Evolutionary conservation across 306 rosid species (phyloP).

Genomic region (Spatholobus suberectus): DNA sequence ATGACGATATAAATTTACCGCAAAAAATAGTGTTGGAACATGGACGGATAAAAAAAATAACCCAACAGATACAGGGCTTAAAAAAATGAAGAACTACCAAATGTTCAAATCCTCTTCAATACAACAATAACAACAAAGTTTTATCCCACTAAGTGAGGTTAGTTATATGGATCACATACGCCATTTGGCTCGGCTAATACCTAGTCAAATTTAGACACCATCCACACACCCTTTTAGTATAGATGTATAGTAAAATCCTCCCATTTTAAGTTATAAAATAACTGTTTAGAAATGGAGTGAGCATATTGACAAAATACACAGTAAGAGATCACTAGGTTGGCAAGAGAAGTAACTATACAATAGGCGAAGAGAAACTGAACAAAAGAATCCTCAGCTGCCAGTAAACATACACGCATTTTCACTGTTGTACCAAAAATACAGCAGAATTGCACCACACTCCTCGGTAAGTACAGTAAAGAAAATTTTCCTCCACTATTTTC

Average conservation of each 20-base stretch:
- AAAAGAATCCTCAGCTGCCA: slow-evolving; percentile 28
- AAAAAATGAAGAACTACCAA: neutral
- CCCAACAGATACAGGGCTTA: neutral
- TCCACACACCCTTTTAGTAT: neutral
- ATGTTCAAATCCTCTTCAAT: neutral
- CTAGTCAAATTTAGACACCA: neutral
- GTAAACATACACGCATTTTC: slow-evolving; percentile 34
- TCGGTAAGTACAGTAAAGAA: slow-evolving; percentile 29
- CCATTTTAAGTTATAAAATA: neutral
- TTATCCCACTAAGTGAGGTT: too few relatives aligned
- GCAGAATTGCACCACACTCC: slow-evolving; percentile 36
- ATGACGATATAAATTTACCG: neutral
- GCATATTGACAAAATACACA: slow-evolving; percentile 27
- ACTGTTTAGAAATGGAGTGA: slow-evolving; percentile 17
- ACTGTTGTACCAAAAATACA: slow-evolving; percentile 23
- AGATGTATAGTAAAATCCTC: neutral
- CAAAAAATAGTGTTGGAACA: neutral
- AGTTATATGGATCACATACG: too few relatives aligned
- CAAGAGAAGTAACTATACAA: slow-evolving; percentile 42
- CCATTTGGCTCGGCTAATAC: too few relatives aligned
- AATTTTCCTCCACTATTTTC: slow-evolving; percentile 16
- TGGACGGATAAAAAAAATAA: neutral
- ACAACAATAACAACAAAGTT: neutral
- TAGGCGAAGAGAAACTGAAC: slow-evolving; percentile 28
- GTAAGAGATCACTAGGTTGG: slow-evolving; percentile 23